A percentile compares a stretch with the other conserved stretches of the same genome.
Evolutionary conservation across 163 green algal genomes (phyloP).

Genomic region (Scenedesmus sp.): DNA sequence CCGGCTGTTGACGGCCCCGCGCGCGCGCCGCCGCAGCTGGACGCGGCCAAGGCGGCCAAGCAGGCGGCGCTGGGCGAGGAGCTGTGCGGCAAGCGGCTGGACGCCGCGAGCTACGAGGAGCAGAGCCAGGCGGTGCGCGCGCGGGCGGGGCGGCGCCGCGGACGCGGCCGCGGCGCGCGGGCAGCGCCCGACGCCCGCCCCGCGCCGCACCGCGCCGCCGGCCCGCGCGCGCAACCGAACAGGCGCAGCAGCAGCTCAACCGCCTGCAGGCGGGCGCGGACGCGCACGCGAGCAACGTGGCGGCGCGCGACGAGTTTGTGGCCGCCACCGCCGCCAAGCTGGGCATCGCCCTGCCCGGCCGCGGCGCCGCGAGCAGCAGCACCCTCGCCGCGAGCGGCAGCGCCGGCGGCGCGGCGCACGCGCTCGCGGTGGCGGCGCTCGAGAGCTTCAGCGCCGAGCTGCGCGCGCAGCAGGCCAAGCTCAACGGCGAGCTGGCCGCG

Average conservation of each 20-base stretch:
- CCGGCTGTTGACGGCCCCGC: no score
- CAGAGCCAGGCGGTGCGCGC: slow-evolving; percentile 17
- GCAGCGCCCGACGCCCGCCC: no score
- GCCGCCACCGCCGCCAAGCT: slow-evolving; percentile 39
- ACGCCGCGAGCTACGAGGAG: slow-evolving; percentile 26
- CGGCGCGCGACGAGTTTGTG: slow-evolving; percentile 70
- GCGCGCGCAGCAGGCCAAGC: neutral
- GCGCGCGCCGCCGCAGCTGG: neutral
- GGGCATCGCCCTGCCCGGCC: slow-evolving; percentile 46
- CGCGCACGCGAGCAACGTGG: slow-evolving; percentile 58
- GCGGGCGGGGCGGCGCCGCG: no score
- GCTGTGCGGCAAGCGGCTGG: slow-evolving; percentile 32
- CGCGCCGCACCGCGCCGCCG: no score
- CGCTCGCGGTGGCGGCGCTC: slow-evolving; percentile 1
- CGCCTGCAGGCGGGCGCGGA: slow-evolving; percentile 71
- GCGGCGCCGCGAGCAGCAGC: neutral
- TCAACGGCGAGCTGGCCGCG: slow-evolving; percentile 18
- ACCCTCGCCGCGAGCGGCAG: neutral
- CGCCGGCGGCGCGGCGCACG: slow-evolving; percentile 4
- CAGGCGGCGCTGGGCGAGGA: neutral
- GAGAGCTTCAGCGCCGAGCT: slow-evolving; percentile 46
- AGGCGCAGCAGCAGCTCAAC: slow-evolving; percentile 62
- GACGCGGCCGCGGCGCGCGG: no score
- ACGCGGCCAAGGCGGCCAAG: neutral
- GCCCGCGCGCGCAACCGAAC: no score